These are phyloP conservation scores for Anisodus acutangulus DNA, from an alignment of 257 asterid species.

Conservation along the genomic window DNA sequence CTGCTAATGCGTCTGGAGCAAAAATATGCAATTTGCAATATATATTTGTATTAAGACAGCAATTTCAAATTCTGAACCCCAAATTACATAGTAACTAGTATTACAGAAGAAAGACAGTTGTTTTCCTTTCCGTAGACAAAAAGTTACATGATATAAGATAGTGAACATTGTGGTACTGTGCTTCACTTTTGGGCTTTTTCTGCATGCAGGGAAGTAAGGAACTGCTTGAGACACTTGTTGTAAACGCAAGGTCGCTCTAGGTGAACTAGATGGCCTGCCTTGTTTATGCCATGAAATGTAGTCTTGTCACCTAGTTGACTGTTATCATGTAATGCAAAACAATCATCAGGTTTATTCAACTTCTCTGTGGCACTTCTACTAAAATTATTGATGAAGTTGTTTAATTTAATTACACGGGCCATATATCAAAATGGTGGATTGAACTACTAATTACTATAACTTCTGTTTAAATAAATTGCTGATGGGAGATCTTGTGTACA, in stretches of 20 bases:
- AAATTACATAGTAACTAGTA: neutral
- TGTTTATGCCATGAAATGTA: slow-evolving; percentile 56
- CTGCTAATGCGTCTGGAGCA: neutral
- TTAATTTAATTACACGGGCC: neutral
- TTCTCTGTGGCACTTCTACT: neutral
- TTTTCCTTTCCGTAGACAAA: neutral
- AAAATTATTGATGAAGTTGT: neutral
- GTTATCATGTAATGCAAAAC: slow-evolving; percentile 30
- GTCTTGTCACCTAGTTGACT: slow-evolving; percentile 75
- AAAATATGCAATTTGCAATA: slow-evolving; percentile 23
- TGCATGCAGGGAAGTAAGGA: slow-evolving; percentile 62
- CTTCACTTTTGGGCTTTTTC: slow-evolving; percentile 42
- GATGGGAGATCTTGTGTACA: neutral
- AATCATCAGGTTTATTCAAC: slow-evolving; percentile 20
- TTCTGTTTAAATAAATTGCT: neutral
- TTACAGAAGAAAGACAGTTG: neutral
- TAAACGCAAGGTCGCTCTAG: slow-evolving; percentile 82
- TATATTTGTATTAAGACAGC: neutral
- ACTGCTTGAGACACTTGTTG: slow-evolving; percentile 64
- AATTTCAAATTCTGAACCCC: slow-evolving; percentile 7
- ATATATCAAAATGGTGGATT: neutral
- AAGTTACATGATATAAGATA: neutral
- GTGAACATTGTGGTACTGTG: neutral
- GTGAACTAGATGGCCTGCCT: slow-evolving; percentile 91
- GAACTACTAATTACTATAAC: neutral